Conservation (phyloP, 2,329 filamentous ascomycete species). For the Venturiaceae sp. region DNA sequence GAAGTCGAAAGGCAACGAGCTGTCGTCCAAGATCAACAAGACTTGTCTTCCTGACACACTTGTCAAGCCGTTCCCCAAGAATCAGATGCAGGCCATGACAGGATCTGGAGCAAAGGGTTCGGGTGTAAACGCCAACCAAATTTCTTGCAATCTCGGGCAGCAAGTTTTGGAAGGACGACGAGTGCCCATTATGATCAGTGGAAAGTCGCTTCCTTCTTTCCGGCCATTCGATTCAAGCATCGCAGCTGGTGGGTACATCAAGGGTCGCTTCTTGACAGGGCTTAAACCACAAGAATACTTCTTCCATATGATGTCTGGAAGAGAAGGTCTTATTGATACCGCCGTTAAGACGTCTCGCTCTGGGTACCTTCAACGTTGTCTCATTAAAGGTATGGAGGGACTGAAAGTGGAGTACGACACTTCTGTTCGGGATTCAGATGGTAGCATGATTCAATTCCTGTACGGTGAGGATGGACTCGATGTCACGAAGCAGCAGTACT, state of each 20-base stretch:
- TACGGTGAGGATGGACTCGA: conserved; percentile 96
- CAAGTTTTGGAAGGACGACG: conserved; percentile 91
- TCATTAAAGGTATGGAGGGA: conserved; percentile 98
- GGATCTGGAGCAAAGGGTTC: conserved; percentile 91
- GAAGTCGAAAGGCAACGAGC: conserved; percentile 56
- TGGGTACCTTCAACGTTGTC: conserved; percentile 89
- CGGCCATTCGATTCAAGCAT: conserved; percentile 83
- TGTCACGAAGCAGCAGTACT: conserved; percentile 85
- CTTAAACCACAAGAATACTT: conserved; percentile 97
- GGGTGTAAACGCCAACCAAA: conserved; percentile 89
- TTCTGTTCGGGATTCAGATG: conserved; percentile 88
- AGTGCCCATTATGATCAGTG: conserved; percentile 95
- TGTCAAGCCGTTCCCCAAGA: conserved; percentile 86
- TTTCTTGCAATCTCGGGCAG: conserved; percentile 94
- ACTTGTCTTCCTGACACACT: conserved; percentile 74
- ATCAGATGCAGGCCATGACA: conserved; percentile 99
- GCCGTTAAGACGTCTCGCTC: conserved; percentile 97
- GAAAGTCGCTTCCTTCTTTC: conserved; percentile 92
- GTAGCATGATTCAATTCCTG: conserved; percentile 85
- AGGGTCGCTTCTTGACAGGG: conserved; percentile 93
- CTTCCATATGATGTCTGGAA: conserved; percentile 98
- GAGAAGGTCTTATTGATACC: conserved; percentile 97
- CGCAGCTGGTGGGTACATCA: conserved; percentile 85
- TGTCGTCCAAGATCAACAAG: conserved; percentile 71
- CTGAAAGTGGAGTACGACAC: conserved; percentile 87